Conservation (phyloP, 1,284 basidiomycete genomes). For the Ceratobasidium sp. region DNA sequence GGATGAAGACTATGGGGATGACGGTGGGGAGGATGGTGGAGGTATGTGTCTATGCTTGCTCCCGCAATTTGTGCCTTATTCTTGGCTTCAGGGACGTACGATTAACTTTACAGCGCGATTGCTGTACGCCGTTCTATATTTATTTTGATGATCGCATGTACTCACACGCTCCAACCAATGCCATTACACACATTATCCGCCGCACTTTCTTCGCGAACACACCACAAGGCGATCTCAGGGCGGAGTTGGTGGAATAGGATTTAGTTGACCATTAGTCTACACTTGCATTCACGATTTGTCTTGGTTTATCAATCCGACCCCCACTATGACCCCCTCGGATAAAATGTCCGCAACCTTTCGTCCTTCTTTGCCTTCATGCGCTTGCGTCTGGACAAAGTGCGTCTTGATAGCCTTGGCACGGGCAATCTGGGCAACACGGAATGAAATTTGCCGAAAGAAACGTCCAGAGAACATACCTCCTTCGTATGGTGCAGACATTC, state of each 20-base stretch:
- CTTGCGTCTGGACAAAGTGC: conserved; percentile 73
- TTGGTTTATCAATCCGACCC: conserved; percentile 73
- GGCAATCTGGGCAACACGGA: conserved; percentile 59
- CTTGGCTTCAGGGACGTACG: neutral
- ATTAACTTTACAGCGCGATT: neutral
- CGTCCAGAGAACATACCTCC: conserved; percentile 63
- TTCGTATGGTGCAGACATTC: conserved; percentile 93
- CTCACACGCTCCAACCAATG: neutral
- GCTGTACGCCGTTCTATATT: neutral
- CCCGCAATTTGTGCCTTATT: neutral
- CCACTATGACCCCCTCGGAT: conserved; percentile 74
- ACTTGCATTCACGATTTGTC: conserved; percentile 47
- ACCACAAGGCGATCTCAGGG: neutral
- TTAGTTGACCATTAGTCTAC: neutral
- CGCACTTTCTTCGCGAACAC: neutral
- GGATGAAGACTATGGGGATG: conserved; percentile 74
- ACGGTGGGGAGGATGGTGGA: conserved; percentile 64
- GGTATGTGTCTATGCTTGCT: conserved; percentile 25
- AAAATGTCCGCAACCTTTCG: conserved; percentile 75
- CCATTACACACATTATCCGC: neutral
- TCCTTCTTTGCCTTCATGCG: conserved; percentile 69
- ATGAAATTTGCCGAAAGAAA: conserved; percentile 27
- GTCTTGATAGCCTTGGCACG: conserved; percentile 75
- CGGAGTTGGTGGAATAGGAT: neutral
- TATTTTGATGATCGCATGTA: neutral